Evolutionary conservation across 2,329 filamentous ascomycete species (phyloP).

Genomic region (Fusarium agapanthi): DNA sequence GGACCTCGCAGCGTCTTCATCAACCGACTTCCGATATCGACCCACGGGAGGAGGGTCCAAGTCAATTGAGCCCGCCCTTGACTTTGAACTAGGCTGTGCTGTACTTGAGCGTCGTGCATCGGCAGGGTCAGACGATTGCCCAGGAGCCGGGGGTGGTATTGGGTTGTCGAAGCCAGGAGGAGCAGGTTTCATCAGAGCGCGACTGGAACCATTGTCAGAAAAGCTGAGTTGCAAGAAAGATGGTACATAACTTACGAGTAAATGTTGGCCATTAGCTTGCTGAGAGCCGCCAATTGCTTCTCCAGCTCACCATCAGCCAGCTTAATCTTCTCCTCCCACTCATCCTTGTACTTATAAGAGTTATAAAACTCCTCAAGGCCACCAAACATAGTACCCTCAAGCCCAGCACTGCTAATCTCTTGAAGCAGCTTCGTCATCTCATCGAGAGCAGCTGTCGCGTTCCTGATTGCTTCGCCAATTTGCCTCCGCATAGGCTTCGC

Average conservation of each 20-base stretch:
- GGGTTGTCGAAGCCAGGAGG: constrained; percentile 26
- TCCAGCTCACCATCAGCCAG: constrained; percentile 43
- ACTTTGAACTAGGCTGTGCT: not conserved
- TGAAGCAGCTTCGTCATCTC: constrained; percentile 45
- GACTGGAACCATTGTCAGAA: constrained; percentile 25
- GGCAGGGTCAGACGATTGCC: not conserved
- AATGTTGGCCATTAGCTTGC: constrained; percentile 46
- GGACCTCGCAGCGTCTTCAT: not conserved
- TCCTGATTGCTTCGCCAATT: constrained; percentile 43
- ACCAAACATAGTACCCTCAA: constrained; percentile 30
- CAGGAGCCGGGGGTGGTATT: constrained; percentile 23
- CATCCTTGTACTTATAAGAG: constrained; percentile 46
- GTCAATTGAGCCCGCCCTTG: not conserved
- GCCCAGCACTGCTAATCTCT: constrained; percentile 39
- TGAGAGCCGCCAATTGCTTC: constrained; percentile 41
- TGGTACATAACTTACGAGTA: constrained; percentile 41
- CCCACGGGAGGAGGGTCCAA: constrained; percentile 29
- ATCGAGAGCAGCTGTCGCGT: constrained; percentile 38
- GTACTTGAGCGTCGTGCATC: not conserved
- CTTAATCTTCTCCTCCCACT: constrained; percentile 46
- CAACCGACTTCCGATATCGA: not conserved
- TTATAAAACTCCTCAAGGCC: constrained; percentile 45
- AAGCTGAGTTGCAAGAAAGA: not conserved
- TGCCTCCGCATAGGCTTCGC: constrained; percentile 41
- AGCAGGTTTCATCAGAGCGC: constrained; percentile 43